phyloP scores from a whole-genome alignment of 1,284 basidiomycete genomes.

The Malassezia brasiliensis region DNA sequence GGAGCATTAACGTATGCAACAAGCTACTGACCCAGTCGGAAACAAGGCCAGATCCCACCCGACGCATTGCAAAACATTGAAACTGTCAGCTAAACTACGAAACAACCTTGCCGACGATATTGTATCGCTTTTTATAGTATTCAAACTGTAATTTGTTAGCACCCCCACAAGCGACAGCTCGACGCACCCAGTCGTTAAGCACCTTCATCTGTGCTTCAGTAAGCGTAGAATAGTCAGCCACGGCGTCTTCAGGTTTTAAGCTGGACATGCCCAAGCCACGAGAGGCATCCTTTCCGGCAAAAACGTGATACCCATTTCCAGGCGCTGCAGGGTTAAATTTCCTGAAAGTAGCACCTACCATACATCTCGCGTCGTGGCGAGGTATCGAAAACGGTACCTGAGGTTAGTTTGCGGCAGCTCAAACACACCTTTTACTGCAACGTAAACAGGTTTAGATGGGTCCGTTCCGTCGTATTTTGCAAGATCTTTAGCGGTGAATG shows the following conservation, averaged over 20 bases:
- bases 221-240: slow-evolving; percentile 73
- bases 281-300: slow-evolving; percentile 72
- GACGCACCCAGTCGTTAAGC: slow-evolving; percentile 68
- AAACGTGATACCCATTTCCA: slow-evolving; percentile 50
- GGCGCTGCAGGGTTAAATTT: slow-evolving; percentile 16
- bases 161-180: too few relatives aligned
- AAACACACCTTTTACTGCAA: slow-evolving; percentile 69
- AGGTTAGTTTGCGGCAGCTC: background rate
- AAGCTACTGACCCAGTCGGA: slow-evolving; percentile 16
- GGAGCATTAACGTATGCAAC: slow-evolving; percentile 34
- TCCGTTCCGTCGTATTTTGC: slow-evolving; percentile 62
- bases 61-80: slow-evolving; percentile 21
- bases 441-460: slow-evolving; percentile 63
- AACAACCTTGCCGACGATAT: slow-evolving; percentile 43
- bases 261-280: slow-evolving; percentile 59
- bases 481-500: slow-evolving; percentile 62
- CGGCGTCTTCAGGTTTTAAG: slow-evolving; percentile 74
- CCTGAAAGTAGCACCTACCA: slow-evolving; percentile 53
- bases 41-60: slow-evolving; percentile 23
- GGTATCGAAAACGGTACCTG: slow-evolving; percentile 72
- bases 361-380: slow-evolving; percentile 67
- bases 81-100: background rate
- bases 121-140: slow-evolving; percentile 47
- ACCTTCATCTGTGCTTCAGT: slow-evolving; percentile 68
- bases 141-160: slow-evolving; percentile 20